phyloP scores from a whole-genome alignment of 2,329 filamentous ascomycete species.

The Bipolaris bicolor region DNA sequence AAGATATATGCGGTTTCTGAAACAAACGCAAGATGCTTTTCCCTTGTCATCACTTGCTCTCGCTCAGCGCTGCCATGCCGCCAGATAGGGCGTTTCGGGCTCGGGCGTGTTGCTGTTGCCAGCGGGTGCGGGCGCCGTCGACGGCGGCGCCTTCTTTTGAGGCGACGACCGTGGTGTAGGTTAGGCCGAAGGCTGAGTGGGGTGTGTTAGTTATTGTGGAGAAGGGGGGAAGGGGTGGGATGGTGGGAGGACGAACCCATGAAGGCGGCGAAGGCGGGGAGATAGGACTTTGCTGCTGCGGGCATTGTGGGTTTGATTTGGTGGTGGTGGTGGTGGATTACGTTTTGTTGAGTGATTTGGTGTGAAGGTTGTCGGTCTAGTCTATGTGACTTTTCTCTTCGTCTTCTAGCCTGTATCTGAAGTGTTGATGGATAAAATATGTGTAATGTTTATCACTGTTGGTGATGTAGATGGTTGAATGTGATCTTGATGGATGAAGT shows the following conservation, averaged over 20 bases:
- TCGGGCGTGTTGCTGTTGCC: constrained; percentile 39
- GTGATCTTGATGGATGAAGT: neutral
- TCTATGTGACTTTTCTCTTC: neutral
- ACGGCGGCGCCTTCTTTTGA: constrained; percentile 42
- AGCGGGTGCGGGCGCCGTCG: constrained; percentile 42
- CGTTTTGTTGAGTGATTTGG: no score
- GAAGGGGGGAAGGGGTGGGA: neutral
- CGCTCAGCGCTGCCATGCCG: constrained; percentile 15
- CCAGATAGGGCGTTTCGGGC: constrained; percentile 24
- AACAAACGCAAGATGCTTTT: no score
- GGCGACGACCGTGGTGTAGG: constrained; percentile 44
- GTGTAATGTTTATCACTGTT: neutral
- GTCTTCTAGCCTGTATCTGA: neutral
- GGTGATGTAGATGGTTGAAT: neutral
- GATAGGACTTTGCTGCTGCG: constrained; percentile 38
- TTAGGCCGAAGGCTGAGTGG: constrained; percentile 32
- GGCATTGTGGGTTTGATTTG: constrained; percentile 30
- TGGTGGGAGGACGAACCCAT: constrained; percentile 30
- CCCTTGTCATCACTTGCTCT: neutral
- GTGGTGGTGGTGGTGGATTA: neutral
- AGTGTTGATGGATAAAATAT: neutral
- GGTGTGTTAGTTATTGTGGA: constrained; percentile 10
- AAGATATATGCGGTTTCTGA: no score
- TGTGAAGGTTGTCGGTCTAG: neutral
- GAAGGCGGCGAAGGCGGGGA: constrained; percentile 42